Base-by-base conservation (phyloP, 345 rosid genomes). In the Hibiscus syriacus region DNA sequence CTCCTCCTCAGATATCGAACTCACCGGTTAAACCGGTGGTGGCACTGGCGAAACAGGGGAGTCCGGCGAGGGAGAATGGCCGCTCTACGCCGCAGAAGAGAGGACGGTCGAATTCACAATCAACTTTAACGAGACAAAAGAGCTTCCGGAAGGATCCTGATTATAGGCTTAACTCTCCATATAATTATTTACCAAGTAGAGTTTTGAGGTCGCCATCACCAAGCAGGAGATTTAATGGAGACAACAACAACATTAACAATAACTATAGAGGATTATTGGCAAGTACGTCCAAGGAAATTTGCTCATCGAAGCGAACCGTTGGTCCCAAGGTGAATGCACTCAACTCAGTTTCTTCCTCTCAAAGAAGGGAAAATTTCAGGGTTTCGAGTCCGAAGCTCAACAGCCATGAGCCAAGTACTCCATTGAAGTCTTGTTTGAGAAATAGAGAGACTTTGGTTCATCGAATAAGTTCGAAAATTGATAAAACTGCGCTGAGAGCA, bases 31-130 rank as follows among this genome's bases (percentile, higher is more conserved):
- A 39, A 29, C 66, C 48, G 27, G 52, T 79, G 13, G 50, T 72
- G 16, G 68, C 38, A 26, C n/a, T n/a, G n/a, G n/a, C n/a, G n/a
- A n/a, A n/a, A n/a, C n/a, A n/a, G n/a, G n/a, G n/a, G n/a, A n/a
- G n/a, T n/a, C 68, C 62, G 64, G 57, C 68, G 36, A 78, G 71
- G 73, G 46, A 70, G 45, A 52, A 68, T 17, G 68, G n/a, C n/a
- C n/a, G 79, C 6, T 73, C 81, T 12, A 70, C 78, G 11, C 68
- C 76, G n/a, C n/a, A n/a, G n/a, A n/a, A n/a, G n/a, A n/a, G n/a
- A n/a, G n/a, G n/a, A n/a, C n/a, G n/a, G n/a, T 83, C 92, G 43
- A 84, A 80, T 67, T 88, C 98, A 0, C 95, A 92, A 22, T 59
- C 71, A 6, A 48, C 78, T 17, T 43, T 84, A 38, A 72, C 80